A percentile compares a stretch with the other conserved stretches of the same genome.
Conservation (phyloP, 2,329 filamentous ascomycete species). For the Fusarium anguioides region DNA sequence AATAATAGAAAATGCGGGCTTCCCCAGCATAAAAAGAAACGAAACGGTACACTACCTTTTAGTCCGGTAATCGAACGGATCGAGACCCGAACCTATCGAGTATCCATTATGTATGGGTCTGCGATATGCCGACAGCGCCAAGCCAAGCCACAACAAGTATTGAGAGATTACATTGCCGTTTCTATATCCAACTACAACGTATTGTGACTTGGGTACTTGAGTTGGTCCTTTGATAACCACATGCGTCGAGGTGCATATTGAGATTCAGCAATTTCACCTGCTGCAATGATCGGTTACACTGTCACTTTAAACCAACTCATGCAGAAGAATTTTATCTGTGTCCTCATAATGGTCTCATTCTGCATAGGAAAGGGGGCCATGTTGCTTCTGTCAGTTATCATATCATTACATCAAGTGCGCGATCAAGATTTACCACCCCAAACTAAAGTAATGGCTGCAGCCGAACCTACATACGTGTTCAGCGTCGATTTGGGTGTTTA, state of each 20-base stretch:
- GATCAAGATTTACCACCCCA: neutral
- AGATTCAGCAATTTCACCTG: conserved; percentile 1
- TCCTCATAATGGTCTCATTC: neutral
- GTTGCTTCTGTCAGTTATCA: neutral
- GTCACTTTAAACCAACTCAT: neutral
- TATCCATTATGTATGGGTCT: neutral
- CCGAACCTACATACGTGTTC: neutral
- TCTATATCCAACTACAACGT: neutral
- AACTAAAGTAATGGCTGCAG: neutral
- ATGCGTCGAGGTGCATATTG: neutral
- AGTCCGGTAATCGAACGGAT: neutral
- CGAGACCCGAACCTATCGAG: neutral
- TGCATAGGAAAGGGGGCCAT: neutral
- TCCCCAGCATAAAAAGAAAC: neutral
- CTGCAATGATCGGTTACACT: neutral
- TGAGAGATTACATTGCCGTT: neutral
- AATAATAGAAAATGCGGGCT: neutral
- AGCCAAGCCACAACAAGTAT: neutral
- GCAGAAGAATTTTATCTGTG: neutral
- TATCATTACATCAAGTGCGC: neutral
- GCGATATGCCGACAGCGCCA: neutral
- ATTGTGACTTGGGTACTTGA: neutral
- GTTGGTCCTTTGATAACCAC: neutral
- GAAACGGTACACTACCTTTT: neutral
- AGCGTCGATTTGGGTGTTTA: neutral